Percentiles rank a stretch among this genome's conserved stretches.
phyloP scores from a whole-genome alignment of 345 rosid species.

The Trapa bicornis region DNA sequence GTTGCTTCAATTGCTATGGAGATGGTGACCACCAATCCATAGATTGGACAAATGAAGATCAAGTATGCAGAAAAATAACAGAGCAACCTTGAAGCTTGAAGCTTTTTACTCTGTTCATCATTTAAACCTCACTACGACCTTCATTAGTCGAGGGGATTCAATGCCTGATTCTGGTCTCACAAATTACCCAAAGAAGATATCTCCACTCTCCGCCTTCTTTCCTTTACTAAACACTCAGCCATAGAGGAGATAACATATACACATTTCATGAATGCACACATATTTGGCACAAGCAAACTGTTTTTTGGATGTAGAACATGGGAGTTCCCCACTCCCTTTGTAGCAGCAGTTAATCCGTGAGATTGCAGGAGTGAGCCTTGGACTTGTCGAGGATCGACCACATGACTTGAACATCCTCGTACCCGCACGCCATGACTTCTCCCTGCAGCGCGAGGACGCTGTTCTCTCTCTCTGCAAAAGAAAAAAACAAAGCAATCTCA shows the following conservation, averaged over 20 bases:
- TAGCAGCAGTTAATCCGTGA: slow-evolving; percentile 22
- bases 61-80: not conserved
- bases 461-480: slow-evolving; percentile 37
- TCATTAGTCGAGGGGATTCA: slow-evolving; percentile 24
- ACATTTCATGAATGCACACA: not conserved
- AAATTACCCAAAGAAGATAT: too few relatives aligned
- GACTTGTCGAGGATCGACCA: slow-evolving; percentile 96
- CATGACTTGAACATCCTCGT: slow-evolving; percentile 90
- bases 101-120: not conserved
- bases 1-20: not conserved
- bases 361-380: slow-evolving; percentile 35
- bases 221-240: not conserved
- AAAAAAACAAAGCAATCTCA: not conserved
- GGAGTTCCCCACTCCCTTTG: not conserved
- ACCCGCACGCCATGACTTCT: slow-evolving; percentile 88
- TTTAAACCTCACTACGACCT: slow-evolving; percentile 21
- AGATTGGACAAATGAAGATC: not conserved
- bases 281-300: not conserved
- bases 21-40: not conserved
- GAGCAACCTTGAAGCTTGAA: not conserved
- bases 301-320: too few relatives aligned
- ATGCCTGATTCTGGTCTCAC: slow-evolving; percentile 4
- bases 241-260: not conserved
- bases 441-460: slow-evolving; percentile 66
- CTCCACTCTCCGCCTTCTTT: not conserved